Evolutionary conservation across 305 asterid genomes (phyloP).

Genomic region (Fraxinus paxiana): DNA sequence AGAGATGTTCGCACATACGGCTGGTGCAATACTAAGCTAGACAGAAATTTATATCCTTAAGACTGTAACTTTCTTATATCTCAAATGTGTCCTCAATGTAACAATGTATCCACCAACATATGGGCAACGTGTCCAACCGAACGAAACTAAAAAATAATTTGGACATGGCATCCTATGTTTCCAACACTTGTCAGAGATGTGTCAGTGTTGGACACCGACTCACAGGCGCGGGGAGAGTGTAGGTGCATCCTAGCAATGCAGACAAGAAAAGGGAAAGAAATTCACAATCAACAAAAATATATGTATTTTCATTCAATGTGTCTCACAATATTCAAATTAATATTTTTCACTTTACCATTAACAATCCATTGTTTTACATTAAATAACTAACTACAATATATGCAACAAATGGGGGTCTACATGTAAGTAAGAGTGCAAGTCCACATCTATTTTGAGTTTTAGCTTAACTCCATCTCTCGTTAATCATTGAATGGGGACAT

Average conservation of each 20-base stretch:
- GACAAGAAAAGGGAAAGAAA: background rate
- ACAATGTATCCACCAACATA: background rate
- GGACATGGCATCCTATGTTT: background rate
- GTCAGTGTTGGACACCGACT: background rate
- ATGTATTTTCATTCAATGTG: background rate
- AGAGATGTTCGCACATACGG: background rate
- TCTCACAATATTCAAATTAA: background rate
- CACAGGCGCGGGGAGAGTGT: background rate
- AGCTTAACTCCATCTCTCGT: background rate
- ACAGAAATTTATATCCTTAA: background rate
- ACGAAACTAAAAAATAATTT: background rate
- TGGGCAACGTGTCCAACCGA: background rate
- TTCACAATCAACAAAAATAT: background rate
- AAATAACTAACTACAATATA: background rate
- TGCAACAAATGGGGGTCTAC: background rate
- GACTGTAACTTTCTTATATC: background rate
- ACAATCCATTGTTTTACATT: background rate
- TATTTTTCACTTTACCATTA: background rate
- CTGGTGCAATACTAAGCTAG: background rate
- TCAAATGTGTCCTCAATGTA: background rate
- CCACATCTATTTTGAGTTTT: background rate
- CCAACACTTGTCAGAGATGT: background rate
- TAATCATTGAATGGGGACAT: background rate
- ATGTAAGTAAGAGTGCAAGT: background rate
- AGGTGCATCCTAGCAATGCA: background rate